A percentile compares a stretch with the other conserved stretches of the same genome.
Evolutionary conservation across 2,329 filamentous ascomycete species (phyloP).

Genomic region (Dactylella cylindrospora): DNA sequence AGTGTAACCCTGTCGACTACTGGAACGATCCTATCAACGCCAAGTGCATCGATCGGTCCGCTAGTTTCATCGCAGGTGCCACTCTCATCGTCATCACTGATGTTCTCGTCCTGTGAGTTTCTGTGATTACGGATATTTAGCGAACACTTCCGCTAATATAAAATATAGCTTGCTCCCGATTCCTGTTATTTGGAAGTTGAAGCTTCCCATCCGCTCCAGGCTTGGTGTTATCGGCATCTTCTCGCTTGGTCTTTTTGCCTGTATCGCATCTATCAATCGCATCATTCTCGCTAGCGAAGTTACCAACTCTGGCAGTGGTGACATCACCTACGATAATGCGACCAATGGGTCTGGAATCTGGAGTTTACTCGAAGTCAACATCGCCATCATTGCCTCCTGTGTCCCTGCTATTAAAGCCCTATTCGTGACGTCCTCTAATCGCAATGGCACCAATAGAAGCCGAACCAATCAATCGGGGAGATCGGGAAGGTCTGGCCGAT

Average conservation of each 20-base stretch:
- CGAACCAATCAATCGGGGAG: slow-evolving; percentile 26
- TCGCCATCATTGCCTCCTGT: slow-evolving; percentile 38
- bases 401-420: slow-evolving; percentile 41
- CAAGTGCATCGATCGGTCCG: slow-evolving; percentile 57
- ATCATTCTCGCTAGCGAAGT: slow-evolving; percentile 40
- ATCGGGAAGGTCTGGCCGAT: slow-evolving; percentile 18
- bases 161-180: slow-evolving; percentile 55
- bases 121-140: too few species aligned
- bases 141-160: not conserved
- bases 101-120: slow-evolving; percentile 56
- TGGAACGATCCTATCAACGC: slow-evolving; percentile 50
- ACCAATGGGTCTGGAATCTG: slow-evolving; percentile 29
- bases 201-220: slow-evolving; percentile 57
- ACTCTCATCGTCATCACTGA: slow-evolving; percentile 64
- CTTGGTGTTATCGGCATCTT: slow-evolving; percentile 57
- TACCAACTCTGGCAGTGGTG: slow-evolving; percentile 21
- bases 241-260: slow-evolving; percentile 53
- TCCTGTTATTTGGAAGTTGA: slow-evolving; percentile 55
- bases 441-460: slow-evolving; percentile 22
- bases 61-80: slow-evolving; percentile 60
- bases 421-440: slow-evolving; percentile 18
- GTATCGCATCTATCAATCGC: slow-evolving; percentile 33
- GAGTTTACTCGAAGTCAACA: slow-evolving; percentile 40
- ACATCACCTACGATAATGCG: slow-evolving; percentile 40
- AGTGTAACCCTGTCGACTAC: slow-evolving; percentile 52